Conservation (phyloP, 495 filamentous ascomycete genomes). For the Hypomontagnella monticulosa region DNA sequence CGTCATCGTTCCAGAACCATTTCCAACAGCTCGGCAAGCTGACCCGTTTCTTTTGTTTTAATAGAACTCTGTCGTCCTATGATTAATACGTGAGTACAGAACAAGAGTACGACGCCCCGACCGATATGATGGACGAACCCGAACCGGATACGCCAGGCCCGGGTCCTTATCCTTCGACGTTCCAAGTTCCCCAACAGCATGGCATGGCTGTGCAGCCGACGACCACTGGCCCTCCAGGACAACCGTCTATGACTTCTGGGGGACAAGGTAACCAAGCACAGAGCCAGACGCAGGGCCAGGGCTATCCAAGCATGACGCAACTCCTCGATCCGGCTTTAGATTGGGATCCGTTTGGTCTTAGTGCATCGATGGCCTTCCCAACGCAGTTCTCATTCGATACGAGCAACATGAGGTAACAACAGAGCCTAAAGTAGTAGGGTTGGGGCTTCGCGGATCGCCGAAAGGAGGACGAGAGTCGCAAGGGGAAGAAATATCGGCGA, state of each 20-base stretch:
- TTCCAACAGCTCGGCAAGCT: conserved; percentile 97
- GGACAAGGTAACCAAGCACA: conserved; percentile 49
- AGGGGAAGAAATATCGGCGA: conserved; percentile 8
- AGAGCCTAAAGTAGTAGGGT: background rate
- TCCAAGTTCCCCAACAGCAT: conserved; percentile 43
- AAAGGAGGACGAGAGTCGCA: background rate
- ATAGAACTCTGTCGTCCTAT: conserved; percentile 85
- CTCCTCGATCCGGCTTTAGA: conserved; percentile 85
- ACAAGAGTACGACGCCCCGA: conserved; percentile 98
- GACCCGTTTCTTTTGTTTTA: conserved; percentile 67
- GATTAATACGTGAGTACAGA: conserved; percentile 85
- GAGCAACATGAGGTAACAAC: conserved; percentile 62
- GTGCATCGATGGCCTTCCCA: conserved; percentile 93
- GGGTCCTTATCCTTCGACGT: conserved; percentile 67
- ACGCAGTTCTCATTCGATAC: conserved; percentile 86
- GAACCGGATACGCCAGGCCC: conserved; percentile 75
- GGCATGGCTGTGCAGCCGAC: conserved; percentile 55
- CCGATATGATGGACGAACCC: conserved; percentile 89
- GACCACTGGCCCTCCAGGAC: conserved; percentile 51
- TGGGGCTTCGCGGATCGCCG: background rate
- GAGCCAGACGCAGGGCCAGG: conserved; percentile 52
- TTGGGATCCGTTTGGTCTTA: conserved; percentile 89
- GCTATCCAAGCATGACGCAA: conserved; percentile 68
- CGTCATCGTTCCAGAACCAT: conserved; percentile 86
- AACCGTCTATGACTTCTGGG: conserved; percentile 44